Evolutionary conservation across 352 stramenopile genomes (phyloP).

Genomic region (Elongisporangium senticosum): DNA sequence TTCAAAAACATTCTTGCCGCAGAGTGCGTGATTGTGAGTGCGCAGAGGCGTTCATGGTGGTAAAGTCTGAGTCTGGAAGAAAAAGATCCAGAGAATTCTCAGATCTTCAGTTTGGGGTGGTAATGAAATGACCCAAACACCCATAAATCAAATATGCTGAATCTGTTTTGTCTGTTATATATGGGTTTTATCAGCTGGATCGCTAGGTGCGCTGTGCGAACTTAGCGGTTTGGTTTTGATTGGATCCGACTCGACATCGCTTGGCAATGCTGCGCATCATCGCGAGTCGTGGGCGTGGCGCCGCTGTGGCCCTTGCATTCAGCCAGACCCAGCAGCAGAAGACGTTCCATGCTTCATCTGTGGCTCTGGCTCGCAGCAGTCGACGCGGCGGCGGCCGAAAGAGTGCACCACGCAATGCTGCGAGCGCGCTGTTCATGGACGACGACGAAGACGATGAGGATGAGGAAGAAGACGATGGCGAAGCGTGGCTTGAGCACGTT

Average conservation of each 20-base stretch:
- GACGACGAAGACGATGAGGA: constrained; percentile 30
- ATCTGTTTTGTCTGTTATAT: not conserved
- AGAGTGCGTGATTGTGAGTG: no score
- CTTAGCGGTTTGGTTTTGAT: not conserved
- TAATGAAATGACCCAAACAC: not conserved
- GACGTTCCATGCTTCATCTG: constrained; percentile 33
- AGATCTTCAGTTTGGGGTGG: not conserved
- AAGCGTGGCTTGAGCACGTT: not conserved
- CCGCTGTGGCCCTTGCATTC: not conserved
- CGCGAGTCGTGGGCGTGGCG: not conserved
- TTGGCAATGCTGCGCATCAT: not conserved
- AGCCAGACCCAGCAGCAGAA: constrained; percentile 11
- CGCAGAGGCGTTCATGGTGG: no score
- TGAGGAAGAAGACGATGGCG: constrained; percentile 19
- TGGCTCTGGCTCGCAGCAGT: constrained; percentile 34
- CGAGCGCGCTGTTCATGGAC: constrained; percentile 8
- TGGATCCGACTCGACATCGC: not conserved
- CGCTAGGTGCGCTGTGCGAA: not conserved
- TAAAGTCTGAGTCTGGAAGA: not conserved
- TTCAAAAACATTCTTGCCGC: no score
- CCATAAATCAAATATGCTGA: not conserved
- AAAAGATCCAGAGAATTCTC: not conserved
- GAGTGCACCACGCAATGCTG: not conserved
- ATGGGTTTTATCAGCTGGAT: no score
- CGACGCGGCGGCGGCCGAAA: constrained; percentile 12